Base-by-base conservation (phyloP, 352 stramenopile genomes). In the Phytopythium ostracodes region DNA sequence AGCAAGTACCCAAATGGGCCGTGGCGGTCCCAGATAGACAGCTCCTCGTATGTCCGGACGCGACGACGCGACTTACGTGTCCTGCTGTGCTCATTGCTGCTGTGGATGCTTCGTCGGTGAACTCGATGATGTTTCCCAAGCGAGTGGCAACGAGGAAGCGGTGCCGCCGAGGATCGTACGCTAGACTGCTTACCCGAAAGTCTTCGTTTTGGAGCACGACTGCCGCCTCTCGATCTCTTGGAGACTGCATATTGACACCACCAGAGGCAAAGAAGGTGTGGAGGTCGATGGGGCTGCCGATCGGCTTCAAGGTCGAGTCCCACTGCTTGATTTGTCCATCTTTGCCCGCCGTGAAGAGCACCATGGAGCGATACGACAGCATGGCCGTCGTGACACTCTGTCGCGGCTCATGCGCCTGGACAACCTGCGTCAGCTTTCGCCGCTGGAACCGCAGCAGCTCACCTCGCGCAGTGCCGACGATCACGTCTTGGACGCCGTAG, bases 241-340 rank as follows among this genome's bases (percentile, higher is more conserved):
- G 40, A 29, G 24, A 27, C 27, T 38, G 27, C 22, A 4, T 25
- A 7, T 7, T 36, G 17, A 2, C 18, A 3, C 18, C 17, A 59
- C 60, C 20, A 18, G 63, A 24, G 25, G 49, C 40, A 33, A 79
- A 11, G 25, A 68, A 4, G 24, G 72, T 51, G 53, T 90, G 82
- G 4, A 94, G 52, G 58, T 92, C 83, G 8, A 91, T 65, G 1
- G 77, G 54, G 36, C 88, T 76, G 15, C 85, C 85, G n/a, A 94
- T 89, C 0, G 85, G 73, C 12, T 72, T 72, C 11, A 92, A 65
- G 0, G 83, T 92, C 27, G 81, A 88, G 60, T 95, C 84, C 84
- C 84, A 95, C 74, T 92, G 84, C 62, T 86, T 87, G 36, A 92
- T 70, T 14, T 86, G 72, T 0, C 84, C 86, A 52, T 92, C 84